These are phyloP conservation scores for Schizonepeta tenuifolia DNA, from an alignment of 257 asterid genomes.

Conservation along the genomic window DNA sequence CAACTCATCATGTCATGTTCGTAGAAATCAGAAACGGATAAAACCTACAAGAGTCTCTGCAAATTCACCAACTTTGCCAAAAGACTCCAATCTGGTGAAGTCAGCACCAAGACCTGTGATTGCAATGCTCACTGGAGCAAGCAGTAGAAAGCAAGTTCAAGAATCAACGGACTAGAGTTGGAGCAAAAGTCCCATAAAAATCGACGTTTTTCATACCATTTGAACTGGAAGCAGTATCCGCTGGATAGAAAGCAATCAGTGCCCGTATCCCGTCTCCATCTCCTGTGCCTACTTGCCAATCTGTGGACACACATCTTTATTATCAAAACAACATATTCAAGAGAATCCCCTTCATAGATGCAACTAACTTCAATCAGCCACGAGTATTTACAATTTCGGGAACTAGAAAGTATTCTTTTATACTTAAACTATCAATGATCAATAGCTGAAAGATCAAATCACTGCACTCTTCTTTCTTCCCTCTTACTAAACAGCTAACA, in stretches of 20 bases:
- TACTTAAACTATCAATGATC: background rate
- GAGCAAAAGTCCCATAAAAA: slow-evolving; percentile 15
- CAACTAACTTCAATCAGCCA: background rate
- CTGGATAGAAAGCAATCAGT: slow-evolving; percentile 85
- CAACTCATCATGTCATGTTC: background rate
- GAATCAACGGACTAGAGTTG: slow-evolving; percentile 20
- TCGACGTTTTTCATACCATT: slow-evolving; percentile 53
- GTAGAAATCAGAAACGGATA: slow-evolving; percentile 22
- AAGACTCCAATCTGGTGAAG: slow-evolving; percentile 92
- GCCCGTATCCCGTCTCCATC: slow-evolving; percentile 87
- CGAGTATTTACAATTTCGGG: background rate
- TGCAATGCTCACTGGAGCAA: slow-evolving; percentile 77
- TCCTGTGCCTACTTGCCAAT: slow-evolving; percentile 91
- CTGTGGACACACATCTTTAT: slow-evolving; percentile 42
- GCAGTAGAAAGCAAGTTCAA: slow-evolving; percentile 24
- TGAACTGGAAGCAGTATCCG: slow-evolving; percentile 58
- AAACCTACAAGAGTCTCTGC: slow-evolving; percentile 84
- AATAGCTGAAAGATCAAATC: background rate
- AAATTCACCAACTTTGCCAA: slow-evolving; percentile 96
- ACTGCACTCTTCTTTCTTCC: background rate
- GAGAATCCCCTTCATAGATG: background rate
- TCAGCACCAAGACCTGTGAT: slow-evolving; percentile 95
- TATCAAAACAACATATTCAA: background rate
- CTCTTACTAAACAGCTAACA: background rate
- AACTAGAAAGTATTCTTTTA: background rate